Evolutionary conservation across 768 basidiomycete genomes (phyloP), one percentile per base, ranked within the genome.

Genomic region (Macrolepiota albuminosa): DNA sequence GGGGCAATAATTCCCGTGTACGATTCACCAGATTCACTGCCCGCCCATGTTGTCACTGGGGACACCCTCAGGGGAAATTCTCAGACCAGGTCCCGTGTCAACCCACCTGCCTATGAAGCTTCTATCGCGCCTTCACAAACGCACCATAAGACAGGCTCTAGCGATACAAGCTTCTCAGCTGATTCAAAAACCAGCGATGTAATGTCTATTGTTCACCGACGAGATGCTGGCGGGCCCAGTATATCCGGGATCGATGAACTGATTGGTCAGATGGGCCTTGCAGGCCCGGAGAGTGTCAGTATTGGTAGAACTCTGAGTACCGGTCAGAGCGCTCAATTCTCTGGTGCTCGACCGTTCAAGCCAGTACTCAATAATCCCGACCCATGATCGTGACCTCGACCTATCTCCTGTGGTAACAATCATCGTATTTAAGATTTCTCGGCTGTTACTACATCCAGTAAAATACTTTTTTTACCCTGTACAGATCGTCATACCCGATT

Each of bases 61-160:
- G 67, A 61, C 57, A 34, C 64, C 59, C 43, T 59, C 21, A 37
- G 43, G 16, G 45, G 26, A 10, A 33, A 7, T n/a, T 5, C 47
- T n/a, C 26, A 47, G 2, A 14, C 18, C 37, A 57, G 70, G 40
- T 26, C 64, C 5, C 68, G 69, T 9, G 62, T 69, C 56, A 76
- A 76, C 45, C 79, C 79, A 3, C 79, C 79, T 11, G 71, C 75
- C 1, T 79, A 80, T 6, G 60, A 65, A 26, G 60, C 64, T 5
- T 63, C 59, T 16, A 56, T 65, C n/a, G 48, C 57, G 11, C 58
- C 66, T 21, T 46, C 59, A n/a, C 58, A 56, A 34, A 33, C 13
- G 3, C 72, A 67, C 29, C 55, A 56, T 33, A 73, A 73, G 58
- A 69, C 71, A 50, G 65, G 55, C 9, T 75, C 72, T 2, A 66